Evolutionary conservation across 2,329 filamentous ascomycete genomes (phyloP).

Genomic region (Cryoendolithus antarcticus): DNA sequence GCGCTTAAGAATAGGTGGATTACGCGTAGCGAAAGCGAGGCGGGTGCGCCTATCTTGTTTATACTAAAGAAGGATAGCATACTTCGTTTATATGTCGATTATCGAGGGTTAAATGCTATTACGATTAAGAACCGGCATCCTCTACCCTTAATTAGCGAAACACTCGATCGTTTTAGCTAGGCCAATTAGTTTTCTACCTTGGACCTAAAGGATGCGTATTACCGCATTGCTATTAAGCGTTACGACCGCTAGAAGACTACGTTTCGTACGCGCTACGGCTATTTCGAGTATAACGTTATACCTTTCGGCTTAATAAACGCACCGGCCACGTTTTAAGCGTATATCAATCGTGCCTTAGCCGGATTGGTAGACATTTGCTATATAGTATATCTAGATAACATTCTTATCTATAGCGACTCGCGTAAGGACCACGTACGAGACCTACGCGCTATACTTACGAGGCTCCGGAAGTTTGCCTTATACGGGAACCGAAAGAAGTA

Average conservation of each 20-base stretch:
- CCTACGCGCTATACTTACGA: constrained; percentile 2
- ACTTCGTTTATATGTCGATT: constrained; percentile 18
- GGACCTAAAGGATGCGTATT: constrained; percentile 14
- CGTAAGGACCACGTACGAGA: constrained; percentile 3
- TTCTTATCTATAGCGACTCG: constrained; percentile 15
- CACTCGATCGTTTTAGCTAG: constrained; percentile 8
- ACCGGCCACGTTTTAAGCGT: constrained; percentile 13
- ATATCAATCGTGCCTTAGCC: constrained; percentile 11
- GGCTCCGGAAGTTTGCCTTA: constrained; percentile 3
- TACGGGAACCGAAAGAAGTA: constrained; percentile 7
- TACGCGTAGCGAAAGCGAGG: constrained; percentile 5
- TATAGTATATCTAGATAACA: constrained; percentile 17
- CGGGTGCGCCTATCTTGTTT: constrained; percentile 8
- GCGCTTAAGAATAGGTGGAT: too few relatives aligned
- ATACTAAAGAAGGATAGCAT: constrained; percentile 9
- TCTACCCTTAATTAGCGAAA: constrained; percentile 16
- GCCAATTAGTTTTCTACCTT: constrained; percentile 11
- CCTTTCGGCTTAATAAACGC: constrained; percentile 12
- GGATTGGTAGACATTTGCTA: constrained; percentile 7
- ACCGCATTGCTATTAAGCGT: constrained; percentile 13
- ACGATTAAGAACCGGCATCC: constrained; percentile 20
- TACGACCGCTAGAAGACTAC: constrained; percentile 12
- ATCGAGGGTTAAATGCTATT: constrained; percentile 17
- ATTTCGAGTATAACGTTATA: constrained; percentile 14
- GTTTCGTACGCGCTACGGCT: constrained; percentile 11